These are phyloP conservation scores for Starmerella bombi DNA, from an alignment of 805 yeast species.

Conservation along the genomic window DNA sequence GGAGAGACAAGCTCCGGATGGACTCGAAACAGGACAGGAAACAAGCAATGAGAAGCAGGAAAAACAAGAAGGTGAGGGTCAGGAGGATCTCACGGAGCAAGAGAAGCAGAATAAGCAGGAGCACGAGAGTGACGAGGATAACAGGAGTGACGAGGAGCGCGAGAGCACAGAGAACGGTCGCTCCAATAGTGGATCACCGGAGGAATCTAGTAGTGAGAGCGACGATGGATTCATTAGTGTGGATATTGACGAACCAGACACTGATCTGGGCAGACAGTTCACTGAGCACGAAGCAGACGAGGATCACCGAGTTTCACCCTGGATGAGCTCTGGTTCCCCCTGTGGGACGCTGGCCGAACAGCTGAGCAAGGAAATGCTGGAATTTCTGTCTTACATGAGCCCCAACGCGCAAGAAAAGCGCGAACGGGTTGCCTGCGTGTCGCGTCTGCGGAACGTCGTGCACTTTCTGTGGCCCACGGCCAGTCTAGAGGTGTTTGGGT, in stretches of 20 bases:
- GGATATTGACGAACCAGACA: conserved; percentile 6
- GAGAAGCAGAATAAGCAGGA: background rate
- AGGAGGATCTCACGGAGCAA: too few relatives aligned
- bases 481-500: conserved; percentile 78
- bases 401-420: conserved; percentile 66
- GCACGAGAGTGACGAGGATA: conserved; percentile 1
- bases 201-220: background rate
- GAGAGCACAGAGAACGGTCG: background rate
- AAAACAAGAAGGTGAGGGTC: background rate
- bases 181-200: background rate
- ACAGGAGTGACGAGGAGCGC: conserved; percentile 1
- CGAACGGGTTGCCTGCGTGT: conserved; percentile 52
- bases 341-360: conserved; percentile 48
- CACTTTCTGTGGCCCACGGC: conserved; percentile 61
- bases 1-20: background rate
- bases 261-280: conserved; percentile 14
- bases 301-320: background rate
- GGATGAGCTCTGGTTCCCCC: background rate
- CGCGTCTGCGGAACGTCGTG: conserved; percentile 41
- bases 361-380: conserved; percentile 73
- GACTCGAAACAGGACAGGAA: too few relatives aligned
- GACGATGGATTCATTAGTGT: conserved; percentile 11
- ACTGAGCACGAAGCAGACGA: conserved; percentile 4
- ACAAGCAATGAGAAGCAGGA: background rate
- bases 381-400: conserved; percentile 71